Evolutionary conservation across 352 stramenopile species (phyloP), one percentile per base, ranked within the genome.

Genomic region (Pythium aristosporum): DNA sequence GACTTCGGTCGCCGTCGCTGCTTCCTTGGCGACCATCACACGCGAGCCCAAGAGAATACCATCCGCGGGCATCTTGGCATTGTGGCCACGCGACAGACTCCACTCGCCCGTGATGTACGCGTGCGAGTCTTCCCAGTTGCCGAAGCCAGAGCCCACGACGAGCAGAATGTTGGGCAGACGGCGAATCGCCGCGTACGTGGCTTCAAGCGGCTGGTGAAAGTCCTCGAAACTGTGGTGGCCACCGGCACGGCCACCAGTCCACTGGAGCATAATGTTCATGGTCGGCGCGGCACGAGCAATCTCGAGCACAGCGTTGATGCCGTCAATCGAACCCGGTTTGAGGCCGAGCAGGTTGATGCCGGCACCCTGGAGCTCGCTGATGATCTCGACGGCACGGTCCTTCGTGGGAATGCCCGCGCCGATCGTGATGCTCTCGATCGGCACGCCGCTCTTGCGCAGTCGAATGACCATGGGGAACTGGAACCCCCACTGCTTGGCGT

Each of bases 211-310:
- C 37, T 80, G 52, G 72, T 96, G 88, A 60, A 96, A 94, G 69
- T 96, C 87, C 63, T 96, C 87, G 36, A 92, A 95, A 61, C 83
- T 94, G 76, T 96, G 87, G 71, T 96, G 88, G 13, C 88, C 87
- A 71, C 88, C 87, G 25, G 85, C 88, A 34, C 87, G 87, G 43
- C 87, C 85, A 11, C 85, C 87, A 42, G 88, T 96, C 87, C 88
- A 96, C 74, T 96, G 87, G 20, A 96, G 58, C 80, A 96, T 92
- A 43, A 96, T 72, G 34, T 77, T 79, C 80, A 95, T 92, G 11
- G 50, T 74, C 9, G 82, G 80, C 47, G 72, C 60, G 3, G 75
- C 77, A 16, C 61, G 60, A 20, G 87, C 87, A 56, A 96, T 94
- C 12, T 91, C 85, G 21, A 95, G 58, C 30, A 95, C 87, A 1